These are phyloP conservation scores for Sergeia podlipaevii DNA, from an alignment of 208 protist species.

Conservation along the genomic window DNA sequence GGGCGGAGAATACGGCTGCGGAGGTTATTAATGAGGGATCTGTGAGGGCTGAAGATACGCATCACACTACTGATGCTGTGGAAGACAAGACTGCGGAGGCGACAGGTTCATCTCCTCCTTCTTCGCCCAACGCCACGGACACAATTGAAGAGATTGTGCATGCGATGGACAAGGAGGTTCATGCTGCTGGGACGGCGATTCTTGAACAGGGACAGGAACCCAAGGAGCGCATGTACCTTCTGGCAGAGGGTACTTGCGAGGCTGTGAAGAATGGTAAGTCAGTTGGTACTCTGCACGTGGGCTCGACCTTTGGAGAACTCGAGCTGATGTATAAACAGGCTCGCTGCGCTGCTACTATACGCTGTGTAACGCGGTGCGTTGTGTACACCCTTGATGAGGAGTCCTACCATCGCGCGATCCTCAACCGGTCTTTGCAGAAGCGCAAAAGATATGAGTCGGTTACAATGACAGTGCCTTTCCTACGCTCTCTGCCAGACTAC, in stretches of 20 bases:
- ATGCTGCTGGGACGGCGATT: conserved; percentile 56
- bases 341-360: conserved; percentile 74
- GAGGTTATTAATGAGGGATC: too few species aligned
- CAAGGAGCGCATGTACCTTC: conserved; percentile 66
- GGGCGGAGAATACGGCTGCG: conserved; percentile 43
- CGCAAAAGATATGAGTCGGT: conserved; percentile 66
- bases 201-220: conserved; percentile 66
- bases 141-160: conserved; percentile 42
- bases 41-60: too few species aligned
- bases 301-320: conserved; percentile 76
- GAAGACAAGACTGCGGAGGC: too few species aligned
- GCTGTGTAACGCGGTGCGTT: conserved; percentile 66
- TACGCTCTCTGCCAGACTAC: conserved; percentile 73
- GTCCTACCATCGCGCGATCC: conserved; percentile 78
- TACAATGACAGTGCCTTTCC: conserved; percentile 60
- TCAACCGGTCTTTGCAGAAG: conserved; percentile 63
- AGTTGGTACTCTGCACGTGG: conserved; percentile 45
- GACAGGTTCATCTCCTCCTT: too few species aligned
- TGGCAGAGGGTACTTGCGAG: conserved; percentile 78
- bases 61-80: too few species aligned
- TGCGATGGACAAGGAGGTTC: conserved; percentile 56
- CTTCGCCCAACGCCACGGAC: too few species aligned
- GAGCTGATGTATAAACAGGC: conserved; percentile 89
- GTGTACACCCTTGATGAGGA: conserved; percentile 81
- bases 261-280: conserved; percentile 75